Base-by-base conservation (phyloP, 2,329 filamentous ascomycete species). In the Colletotrichum sidae region DNA sequence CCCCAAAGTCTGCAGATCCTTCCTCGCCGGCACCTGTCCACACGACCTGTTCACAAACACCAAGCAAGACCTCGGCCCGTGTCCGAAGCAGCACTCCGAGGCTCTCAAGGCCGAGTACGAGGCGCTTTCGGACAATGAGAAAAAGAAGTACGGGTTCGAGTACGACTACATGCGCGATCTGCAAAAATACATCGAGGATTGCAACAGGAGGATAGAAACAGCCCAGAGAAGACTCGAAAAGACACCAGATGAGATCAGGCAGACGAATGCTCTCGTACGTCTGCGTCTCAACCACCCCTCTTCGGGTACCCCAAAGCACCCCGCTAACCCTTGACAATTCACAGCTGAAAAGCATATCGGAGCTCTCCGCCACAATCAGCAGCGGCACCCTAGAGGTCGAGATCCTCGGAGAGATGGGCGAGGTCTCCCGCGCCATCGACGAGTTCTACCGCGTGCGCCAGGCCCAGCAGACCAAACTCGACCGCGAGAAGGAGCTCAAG, bases 21-120 rank as follows among this genome's bases (percentile, higher is more conserved):
- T 69, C 64, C 56, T 69, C 42, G 68, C 61, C 54, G 68, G 67
- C 51, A 69, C 67, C 41, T 69, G 67, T 42, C 68, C 67, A 41
- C 68, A 68, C 84, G 96, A 99, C 77, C 93, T 99, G 75, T 99
- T 99, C 86, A 99, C 95, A 70, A 99, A 99, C 81, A 99, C 96
- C 50, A 98, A 97, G 83, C 94, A 98, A 85, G 96, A 99, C 77
- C 87, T 98, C 39, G 96, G 96, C 2, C 87, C 89, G 0, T 99
- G 96, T 75, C 88, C 92, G 54, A 96, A 95, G 76, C 87, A 95
- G 34, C 96, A 99, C 81, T 92, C 89, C 53, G 94, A 97, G 76
- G 88, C 89, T 11, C 85, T 98, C 70, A 97, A 97, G 79, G 84
- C 90, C 52, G 94, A 99, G 77, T 99, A 96, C 78, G 92, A 96